A percentile compares a stretch with the other conserved stretches of the same genome.
These are phyloP conservation scores for Saccharomycopsis sp. DNA, from an alignment of 805 yeast genomes.

Conservation along the genomic window DNA sequence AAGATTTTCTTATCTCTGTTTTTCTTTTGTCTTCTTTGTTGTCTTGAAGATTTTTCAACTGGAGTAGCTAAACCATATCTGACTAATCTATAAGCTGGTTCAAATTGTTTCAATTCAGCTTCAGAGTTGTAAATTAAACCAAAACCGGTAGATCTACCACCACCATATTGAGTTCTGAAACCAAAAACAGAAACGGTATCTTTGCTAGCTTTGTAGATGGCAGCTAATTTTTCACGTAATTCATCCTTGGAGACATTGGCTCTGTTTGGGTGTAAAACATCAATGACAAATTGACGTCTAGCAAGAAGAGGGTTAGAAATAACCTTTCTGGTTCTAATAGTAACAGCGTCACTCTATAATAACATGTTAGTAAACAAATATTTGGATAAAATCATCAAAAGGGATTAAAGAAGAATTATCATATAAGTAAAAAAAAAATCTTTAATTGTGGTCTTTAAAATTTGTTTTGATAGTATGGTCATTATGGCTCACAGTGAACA, in stretches of 20 bases:
- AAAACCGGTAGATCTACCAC: slow-evolving; percentile 98
- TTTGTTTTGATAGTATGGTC: too few species aligned
- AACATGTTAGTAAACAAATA: slow-evolving; percentile 1
- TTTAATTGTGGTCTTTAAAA: too few species aligned
- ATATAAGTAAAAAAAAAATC: too few species aligned
- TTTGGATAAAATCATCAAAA: too few species aligned
- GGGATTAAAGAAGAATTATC: too few species aligned
- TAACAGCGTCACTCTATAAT: slow-evolving; percentile 92
- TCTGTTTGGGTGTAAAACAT: slow-evolving; percentile 98
- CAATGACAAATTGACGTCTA: slow-evolving; percentile 99
- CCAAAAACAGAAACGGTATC: slow-evolving; percentile 96
- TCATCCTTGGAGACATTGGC: slow-evolving; percentile 99
- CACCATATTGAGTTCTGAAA: slow-evolving; percentile 99
- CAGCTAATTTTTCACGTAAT: slow-evolving; percentile 89
- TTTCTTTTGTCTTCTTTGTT: slow-evolving; percentile 99
- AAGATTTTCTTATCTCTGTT: slow-evolving; percentile 98
- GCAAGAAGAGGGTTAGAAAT: slow-evolving; percentile 98
- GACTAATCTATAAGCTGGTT: slow-evolving; percentile 98
- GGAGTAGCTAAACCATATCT: slow-evolving; percentile 96
- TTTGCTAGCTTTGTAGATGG: slow-evolving; percentile 83
- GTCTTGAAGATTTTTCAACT: slow-evolving; percentile 97
- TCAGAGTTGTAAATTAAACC: slow-evolving; percentile 97
- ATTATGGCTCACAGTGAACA: too few species aligned
- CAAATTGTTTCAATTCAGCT: slow-evolving; percentile 97
- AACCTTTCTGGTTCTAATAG: slow-evolving; percentile 98